Conservation (phyloP, 805 yeast species). For the Cyberlindnera petersonii region DNA sequence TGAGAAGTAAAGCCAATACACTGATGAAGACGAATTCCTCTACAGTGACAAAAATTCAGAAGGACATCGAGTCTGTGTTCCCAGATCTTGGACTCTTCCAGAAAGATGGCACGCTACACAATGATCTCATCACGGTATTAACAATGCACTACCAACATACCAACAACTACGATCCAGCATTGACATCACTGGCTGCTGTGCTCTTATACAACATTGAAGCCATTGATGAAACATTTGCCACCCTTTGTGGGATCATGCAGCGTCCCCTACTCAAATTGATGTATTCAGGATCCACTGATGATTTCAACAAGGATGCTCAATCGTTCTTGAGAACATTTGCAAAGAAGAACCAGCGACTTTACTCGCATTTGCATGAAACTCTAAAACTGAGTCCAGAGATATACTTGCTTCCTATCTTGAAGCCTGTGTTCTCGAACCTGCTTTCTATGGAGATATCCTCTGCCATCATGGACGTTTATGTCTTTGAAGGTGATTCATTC, state of each 20-base stretch:
- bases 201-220: slow-evolving; percentile 36
- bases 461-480: slow-evolving; percentile 52
- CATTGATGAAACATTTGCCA: slow-evolving; percentile 34
- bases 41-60: slow-evolving; percentile 8
- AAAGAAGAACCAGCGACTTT: slow-evolving; percentile 41
- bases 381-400: slow-evolving; percentile 38
- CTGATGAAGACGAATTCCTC: slow-evolving; percentile 9
- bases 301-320: slow-evolving; percentile 36
- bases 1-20: slow-evolving; percentile 5
- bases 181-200: slow-evolving; percentile 39
- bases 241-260: slow-evolving; percentile 37
- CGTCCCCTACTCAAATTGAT: slow-evolving; percentile 33
- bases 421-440: slow-evolving; percentile 43
- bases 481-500: slow-evolving; percentile 60
- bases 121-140: slow-evolving; percentile 33
- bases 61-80: slow-evolving; percentile 30
- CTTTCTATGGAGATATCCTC: slow-evolving; percentile 44
- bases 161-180: slow-evolving; percentile 33
- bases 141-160: slow-evolving; percentile 29
- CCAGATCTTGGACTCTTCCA: slow-evolving; percentile 38
- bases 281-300: slow-evolving; percentile 27
- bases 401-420: slow-evolving; percentile 41
- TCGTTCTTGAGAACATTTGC: slow-evolving; percentile 48
- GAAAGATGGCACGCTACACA: slow-evolving; percentile 26
- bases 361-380: slow-evolving; percentile 43